Evolutionary conservation across 306 rosid genomes (phyloP).

Genomic region (Neltuma alba): DNA sequence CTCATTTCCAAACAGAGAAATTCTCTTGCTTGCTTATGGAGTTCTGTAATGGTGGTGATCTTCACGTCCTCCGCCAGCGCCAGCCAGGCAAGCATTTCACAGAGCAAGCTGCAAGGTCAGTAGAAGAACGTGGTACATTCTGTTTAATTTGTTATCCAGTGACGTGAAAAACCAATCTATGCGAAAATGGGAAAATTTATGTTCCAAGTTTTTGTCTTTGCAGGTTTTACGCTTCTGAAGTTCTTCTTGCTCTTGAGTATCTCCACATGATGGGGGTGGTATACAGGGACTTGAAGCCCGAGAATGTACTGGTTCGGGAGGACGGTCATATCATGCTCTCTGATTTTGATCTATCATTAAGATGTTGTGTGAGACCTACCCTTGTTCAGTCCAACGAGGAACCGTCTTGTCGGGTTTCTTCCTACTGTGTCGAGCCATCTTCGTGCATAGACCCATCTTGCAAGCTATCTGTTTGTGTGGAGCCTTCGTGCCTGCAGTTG

Average conservation of each 20-base stretch:
- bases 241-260: slow-evolving; percentile 79
- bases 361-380: slow-evolving; percentile 59
- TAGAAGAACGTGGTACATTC: not conserved
- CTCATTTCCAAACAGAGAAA: slow-evolving; percentile 65
- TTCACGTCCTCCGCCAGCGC: slow-evolving; percentile 63
- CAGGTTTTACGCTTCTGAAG: slow-evolving; percentile 94
- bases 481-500: not conserved
- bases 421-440: not conserved
- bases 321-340: slow-evolving; percentile 97
- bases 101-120: slow-evolving; percentile 60
- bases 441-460: not conserved
- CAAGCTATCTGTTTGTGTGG: not conserved
- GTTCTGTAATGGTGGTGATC: slow-evolving; percentile 69
- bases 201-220: too few species aligned
- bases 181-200: too few species aligned
- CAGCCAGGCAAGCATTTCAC: slow-evolving; percentile 57
- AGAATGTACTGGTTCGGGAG: slow-evolving; percentile 83
- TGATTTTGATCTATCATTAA: slow-evolving; percentile 89
- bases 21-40: slow-evolving; percentile 70
- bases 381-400: slow-evolving; percentile 51
- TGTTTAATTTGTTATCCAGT: too few species aligned
- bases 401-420: slow-evolving; percentile 38
- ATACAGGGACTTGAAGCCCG: slow-evolving; percentile 94
- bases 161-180: too few species aligned
- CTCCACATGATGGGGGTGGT: slow-evolving; percentile 98